A percentile compares a stretch with the other conserved stretches of the same genome.
Evolutionary conservation across 768 basidiomycete species (phyloP).

Genomic region (Crassisporium funariophilum): DNA sequence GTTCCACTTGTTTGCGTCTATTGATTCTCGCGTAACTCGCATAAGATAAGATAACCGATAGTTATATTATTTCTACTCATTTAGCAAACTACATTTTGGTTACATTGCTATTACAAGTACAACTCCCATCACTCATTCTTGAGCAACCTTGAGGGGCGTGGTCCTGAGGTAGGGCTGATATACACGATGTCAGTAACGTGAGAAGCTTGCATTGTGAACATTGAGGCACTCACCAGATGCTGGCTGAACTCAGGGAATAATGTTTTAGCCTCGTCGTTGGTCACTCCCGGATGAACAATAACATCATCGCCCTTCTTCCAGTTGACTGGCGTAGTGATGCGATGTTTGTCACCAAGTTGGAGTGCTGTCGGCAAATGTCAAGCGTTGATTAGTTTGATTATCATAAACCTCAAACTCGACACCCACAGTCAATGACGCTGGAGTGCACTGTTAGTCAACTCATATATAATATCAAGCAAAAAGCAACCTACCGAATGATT

Average conservation of each 20-base stretch:
- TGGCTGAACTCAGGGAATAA: constrained; percentile 84
- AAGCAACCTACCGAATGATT: constrained; percentile 44
- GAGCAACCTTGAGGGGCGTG: constrained; percentile 54
- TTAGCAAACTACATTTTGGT: constrained; percentile 8
- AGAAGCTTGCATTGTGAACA: constrained; percentile 1
- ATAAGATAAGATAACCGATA: constrained; percentile 1
- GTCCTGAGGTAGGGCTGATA: constrained; percentile 86
- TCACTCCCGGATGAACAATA: constrained; percentile 85
- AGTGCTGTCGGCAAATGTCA: constrained; percentile 51
- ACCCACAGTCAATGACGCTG: constrained; percentile 76
- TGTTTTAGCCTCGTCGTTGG: constrained; percentile 86
- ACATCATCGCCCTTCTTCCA: constrained; percentile 95
- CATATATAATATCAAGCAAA: neutral
- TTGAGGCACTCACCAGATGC: constrained; percentile 62
- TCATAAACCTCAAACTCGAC: neutral
- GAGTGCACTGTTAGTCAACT: constrained; percentile 6
- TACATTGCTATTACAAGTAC: constrained; percentile 10
- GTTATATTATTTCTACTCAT: constrained; percentile 2
- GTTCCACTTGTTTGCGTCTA: constrained; percentile 21
- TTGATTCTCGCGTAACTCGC: constrained; percentile 7
- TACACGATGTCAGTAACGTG: constrained; percentile 7
- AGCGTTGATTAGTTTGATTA: constrained; percentile 8
- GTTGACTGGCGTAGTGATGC: constrained; percentile 89
- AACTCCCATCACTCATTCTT: constrained; percentile 16
- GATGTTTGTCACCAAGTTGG: constrained; percentile 86